A percentile compares a stretch with the other conserved stretches of the same genome.
These are phyloP conservation scores for Capsicum baccatum DNA, from an alignment of 257 asterid species.

Conservation along the genomic window DNA sequence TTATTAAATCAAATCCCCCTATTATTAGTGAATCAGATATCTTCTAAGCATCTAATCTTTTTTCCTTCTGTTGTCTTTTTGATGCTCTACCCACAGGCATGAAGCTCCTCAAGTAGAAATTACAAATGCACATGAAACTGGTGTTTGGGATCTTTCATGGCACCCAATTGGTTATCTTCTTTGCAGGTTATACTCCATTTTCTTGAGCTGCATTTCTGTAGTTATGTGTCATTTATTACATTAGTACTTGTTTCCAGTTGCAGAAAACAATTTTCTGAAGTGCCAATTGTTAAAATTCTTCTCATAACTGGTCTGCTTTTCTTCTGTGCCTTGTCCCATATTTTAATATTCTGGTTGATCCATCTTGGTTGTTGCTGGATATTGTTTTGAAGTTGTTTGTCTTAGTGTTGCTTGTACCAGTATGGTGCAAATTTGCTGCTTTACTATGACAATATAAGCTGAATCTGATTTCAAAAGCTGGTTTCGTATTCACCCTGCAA, in stretches of 20 bases:
- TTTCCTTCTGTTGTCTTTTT: conserved; percentile 31
- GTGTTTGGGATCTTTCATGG: conserved; percentile 99
- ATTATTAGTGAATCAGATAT: neutral
- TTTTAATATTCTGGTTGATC: neutral
- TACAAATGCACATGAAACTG: conserved; percentile 87
- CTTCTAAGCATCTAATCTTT: conserved; percentile 26
- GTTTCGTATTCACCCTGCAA: conserved; percentile 6
- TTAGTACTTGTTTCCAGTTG: conserved; percentile 4
- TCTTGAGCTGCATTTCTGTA: neutral
- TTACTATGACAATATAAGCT: neutral
- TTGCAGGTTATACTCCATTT: conserved; percentile 66
- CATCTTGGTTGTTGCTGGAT: neutral
- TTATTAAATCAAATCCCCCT: conserved; percentile 1
- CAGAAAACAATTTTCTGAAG: neutral
- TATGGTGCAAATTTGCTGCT: conserved; percentile 18
- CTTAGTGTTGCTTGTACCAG: conserved; percentile 10
- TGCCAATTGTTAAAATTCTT: conserved; percentile 22
- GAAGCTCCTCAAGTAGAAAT: conserved; percentile 96
- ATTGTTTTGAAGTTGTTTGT: neutral
- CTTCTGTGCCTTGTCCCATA: neutral
- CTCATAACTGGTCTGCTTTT: conserved; percentile 1
- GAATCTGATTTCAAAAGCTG: neutral
- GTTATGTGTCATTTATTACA: conserved; percentile 16
- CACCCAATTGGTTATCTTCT: conserved; percentile 97
- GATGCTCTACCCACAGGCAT: conserved; percentile 64